A percentile compares a stretch with the other conserved stretches of the same genome.
phyloP scores from a whole-genome alignment of 2,329 filamentous ascomycete genomes.

The Fusarium heterosporum region DNA sequence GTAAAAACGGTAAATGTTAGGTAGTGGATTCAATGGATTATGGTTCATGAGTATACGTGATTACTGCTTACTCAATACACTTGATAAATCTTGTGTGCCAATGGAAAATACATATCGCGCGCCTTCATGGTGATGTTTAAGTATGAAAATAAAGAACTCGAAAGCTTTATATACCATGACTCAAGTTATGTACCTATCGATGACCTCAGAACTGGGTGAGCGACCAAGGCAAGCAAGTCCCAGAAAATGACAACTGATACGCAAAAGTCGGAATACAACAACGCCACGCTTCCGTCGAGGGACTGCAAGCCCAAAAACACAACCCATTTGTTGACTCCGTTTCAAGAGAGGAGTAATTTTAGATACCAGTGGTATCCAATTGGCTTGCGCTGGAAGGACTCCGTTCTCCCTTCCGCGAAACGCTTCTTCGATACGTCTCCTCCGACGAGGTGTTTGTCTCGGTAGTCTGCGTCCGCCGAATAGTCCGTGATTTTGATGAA shows the following conservation, averaged over 20 bases:
- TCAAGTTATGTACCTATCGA: conserved; percentile 24
- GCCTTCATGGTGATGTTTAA: background rate
- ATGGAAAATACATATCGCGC: background rate
- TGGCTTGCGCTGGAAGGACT: conserved; percentile 6
- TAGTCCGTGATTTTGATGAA: conserved; percentile 4
- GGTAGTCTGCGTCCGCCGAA: conserved; percentile 28
- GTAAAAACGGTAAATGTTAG: conserved; percentile 44
- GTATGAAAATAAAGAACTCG: background rate
- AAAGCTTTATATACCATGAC: conserved; percentile 31
- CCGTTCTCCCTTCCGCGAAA: conserved; percentile 4
- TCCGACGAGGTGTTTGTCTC: conserved; percentile 30
- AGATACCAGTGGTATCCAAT: background rate
- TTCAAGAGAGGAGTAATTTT: background rate
- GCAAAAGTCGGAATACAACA: conserved; percentile 25
- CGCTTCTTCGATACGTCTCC: background rate
- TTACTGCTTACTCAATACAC: background rate
- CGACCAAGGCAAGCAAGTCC: conserved; percentile 5
- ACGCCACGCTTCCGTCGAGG: conserved; percentile 40
- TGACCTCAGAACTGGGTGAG: background rate
- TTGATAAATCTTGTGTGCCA: background rate
- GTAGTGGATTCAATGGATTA: conserved; percentile 42
- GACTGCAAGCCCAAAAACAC: conserved; percentile 27
- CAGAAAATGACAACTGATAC: conserved; percentile 15
- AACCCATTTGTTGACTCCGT: conserved; percentile 13
- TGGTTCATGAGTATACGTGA: conserved; percentile 32